These are phyloP conservation scores for Kluyveromyces sp. DNA, from an alignment of 1,139 yeast genomes.

Conservation along the genomic window DNA sequence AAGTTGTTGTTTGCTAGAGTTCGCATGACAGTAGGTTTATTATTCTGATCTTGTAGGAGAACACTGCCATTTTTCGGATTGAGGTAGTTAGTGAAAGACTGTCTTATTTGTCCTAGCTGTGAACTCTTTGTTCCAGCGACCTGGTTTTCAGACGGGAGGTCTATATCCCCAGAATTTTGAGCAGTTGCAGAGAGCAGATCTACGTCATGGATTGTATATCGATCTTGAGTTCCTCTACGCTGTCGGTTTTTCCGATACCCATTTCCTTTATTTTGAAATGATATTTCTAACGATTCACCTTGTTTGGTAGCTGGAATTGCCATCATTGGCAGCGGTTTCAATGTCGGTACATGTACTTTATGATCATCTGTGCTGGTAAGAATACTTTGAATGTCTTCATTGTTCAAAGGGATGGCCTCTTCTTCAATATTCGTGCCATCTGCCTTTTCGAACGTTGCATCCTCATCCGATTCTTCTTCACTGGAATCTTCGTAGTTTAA, in stretches of 20 bases:
- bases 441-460: slow-evolving; percentile 5
- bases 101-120: slow-evolving; percentile 10
- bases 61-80: slow-evolving; percentile 4
- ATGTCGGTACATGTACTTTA: slow-evolving; percentile 33
- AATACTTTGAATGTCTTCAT: slow-evolving; percentile 32
- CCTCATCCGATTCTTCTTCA: slow-evolving; percentile 43
- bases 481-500: slow-evolving; percentile 61
- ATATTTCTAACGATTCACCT: slow-evolving; percentile 74
- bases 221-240: slow-evolving; percentile 19
- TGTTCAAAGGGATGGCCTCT: slow-evolving; percentile 15
- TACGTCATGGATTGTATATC: slow-evolving; percentile 23
- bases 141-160: slow-evolving; percentile 4
- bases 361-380: slow-evolving; percentile 31
- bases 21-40: slow-evolving; percentile 17
- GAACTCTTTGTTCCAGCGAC: not conserved
- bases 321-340: slow-evolving; percentile 68
- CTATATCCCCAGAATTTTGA: slow-evolving; percentile 8
- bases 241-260: slow-evolving; percentile 6
- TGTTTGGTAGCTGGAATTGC: slow-evolving; percentile 77
- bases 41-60: slow-evolving; percentile 5
- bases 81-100: slow-evolving; percentile 11
- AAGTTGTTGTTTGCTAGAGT: slow-evolving; percentile 26
- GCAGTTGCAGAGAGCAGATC: slow-evolving; percentile 21
- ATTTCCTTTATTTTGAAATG: slow-evolving; percentile 31
- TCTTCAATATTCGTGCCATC: slow-evolving; percentile 6